Conservation (phyloP, 768 basidiomycete species). For the Lactifluus piperatus region DNA sequence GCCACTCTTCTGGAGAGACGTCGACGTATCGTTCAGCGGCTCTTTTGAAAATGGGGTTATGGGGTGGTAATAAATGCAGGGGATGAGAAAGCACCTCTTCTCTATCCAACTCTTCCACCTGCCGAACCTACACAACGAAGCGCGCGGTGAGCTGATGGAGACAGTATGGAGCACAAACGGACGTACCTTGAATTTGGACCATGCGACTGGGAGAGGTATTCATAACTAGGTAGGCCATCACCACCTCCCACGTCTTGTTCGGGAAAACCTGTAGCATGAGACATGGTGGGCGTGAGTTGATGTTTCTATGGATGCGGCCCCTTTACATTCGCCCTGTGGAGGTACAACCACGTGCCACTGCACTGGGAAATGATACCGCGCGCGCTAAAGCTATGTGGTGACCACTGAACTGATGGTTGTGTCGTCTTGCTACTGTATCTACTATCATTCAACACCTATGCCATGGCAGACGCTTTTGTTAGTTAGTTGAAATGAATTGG, state of each 20-base stretch:
- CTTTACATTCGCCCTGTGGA: too few relatives aligned
- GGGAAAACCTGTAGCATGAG: slow-evolving; percentile 21
- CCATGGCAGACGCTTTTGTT: too few relatives aligned
- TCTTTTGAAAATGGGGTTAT: slow-evolving; percentile 32
- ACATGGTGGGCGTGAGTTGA: background rate
- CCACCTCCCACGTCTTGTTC: slow-evolving; percentile 37
- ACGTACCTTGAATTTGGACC: slow-evolving; percentile 76
- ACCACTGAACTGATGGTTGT: too few relatives aligned
- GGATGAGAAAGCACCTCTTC: slow-evolving; percentile 49
- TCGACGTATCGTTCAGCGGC: slow-evolving; percentile 79
- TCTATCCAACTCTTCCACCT: slow-evolving; percentile 86
- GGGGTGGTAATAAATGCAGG: background rate
- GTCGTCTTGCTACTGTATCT: too few relatives aligned
- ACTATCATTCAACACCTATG: too few relatives aligned
- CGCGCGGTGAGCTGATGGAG: too few relatives aligned
- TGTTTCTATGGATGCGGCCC: background rate
- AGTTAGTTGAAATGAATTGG: too few relatives aligned
- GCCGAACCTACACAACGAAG: slow-evolving; percentile 51
- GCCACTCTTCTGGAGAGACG: slow-evolving; percentile 47
- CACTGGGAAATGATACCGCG: too few relatives aligned
- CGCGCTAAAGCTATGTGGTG: too few relatives aligned
- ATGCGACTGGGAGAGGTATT: slow-evolving; percentile 65
- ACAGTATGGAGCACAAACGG: too few relatives aligned
- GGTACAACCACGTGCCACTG: too few relatives aligned
- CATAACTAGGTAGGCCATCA: slow-evolving; percentile 68